Evolutionary conservation across 306 rosid species (phyloP).

Genomic region (Prunus mume): DNA sequence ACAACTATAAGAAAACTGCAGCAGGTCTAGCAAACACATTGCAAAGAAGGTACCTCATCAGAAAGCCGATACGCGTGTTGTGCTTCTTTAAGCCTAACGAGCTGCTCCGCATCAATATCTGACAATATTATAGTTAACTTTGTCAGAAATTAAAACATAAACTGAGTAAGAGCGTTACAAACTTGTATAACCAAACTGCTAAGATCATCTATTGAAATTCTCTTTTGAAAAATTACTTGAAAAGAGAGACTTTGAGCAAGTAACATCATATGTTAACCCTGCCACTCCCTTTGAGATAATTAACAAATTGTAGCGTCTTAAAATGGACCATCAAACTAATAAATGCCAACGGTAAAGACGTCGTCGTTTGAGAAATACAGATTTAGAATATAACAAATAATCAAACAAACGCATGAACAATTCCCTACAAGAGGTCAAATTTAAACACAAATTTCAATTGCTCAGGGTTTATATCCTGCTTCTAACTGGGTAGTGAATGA

Average conservation of each 20-base stretch:
- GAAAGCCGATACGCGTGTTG: conserved; percentile 62
- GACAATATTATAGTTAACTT: conserved; percentile 20
- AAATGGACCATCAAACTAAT: not conserved
- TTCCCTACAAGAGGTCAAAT: not conserved
- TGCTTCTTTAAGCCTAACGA: conserved; percentile 70
- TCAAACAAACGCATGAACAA: not conserved
- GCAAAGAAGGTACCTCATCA: conserved; percentile 64
- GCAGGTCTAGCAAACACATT: conserved; percentile 13
- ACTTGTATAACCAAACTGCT: not conserved
- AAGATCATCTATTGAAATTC: not conserved
- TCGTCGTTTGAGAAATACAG: not conserved
- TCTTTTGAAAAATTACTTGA: not conserved
- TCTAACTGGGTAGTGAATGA: not conserved
- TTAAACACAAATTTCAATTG: not conserved
- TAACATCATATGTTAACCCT: not conserved
- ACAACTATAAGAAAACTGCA: conserved; percentile 10
- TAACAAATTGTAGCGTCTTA: not conserved
- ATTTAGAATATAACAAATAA: not conserved
- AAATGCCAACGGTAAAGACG: not conserved
- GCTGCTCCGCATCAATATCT: conserved; percentile 67
- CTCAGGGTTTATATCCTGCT: not conserved
- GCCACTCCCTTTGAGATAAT: not conserved
- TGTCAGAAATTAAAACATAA: conserved; percentile 25
- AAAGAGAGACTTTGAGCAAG: not conserved
- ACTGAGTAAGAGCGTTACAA: not conserved